These are phyloP conservation scores for Aureobasidium sp. DNA, from an alignment of 2,329 filamentous ascomycete species.

Conservation along the genomic window DNA sequence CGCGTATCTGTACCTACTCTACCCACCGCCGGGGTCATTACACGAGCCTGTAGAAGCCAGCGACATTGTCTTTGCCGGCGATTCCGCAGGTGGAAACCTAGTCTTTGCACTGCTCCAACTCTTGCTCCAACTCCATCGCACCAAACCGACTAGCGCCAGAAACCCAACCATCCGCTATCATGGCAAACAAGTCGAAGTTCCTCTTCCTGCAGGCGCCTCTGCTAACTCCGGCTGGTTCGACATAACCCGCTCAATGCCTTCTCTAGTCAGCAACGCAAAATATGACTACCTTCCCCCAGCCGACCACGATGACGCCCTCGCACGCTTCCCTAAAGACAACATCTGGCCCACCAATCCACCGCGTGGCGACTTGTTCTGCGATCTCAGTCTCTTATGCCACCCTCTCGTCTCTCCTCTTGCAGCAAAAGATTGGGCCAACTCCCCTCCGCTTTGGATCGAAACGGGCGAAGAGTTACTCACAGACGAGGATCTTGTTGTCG, in stretches of 20 bases:
- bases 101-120: constrained; percentile 60
- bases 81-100: constrained; percentile 70
- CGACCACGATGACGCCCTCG: constrained; percentile 28
- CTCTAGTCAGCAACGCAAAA: constrained; percentile 43
- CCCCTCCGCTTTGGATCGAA: constrained; percentile 61
- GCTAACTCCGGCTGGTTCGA: constrained; percentile 66
- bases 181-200: constrained; percentile 50
- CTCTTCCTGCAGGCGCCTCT: constrained; percentile 59
- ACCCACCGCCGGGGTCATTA: constrained; percentile 60
- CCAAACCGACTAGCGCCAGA: constrained; percentile 33
- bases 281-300: constrained; percentile 59
- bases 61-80: constrained; percentile 65
- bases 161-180: constrained; percentile 52
- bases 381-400: constrained; percentile 46
- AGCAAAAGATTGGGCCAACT: constrained; percentile 50
- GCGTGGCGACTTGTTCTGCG: constrained; percentile 42
- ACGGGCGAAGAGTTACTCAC: constrained; percentile 65
- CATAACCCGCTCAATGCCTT: constrained; percentile 56
- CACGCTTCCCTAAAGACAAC: constrained; percentile 42
- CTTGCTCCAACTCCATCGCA: constrained; percentile 55
- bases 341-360: constrained; percentile 42
- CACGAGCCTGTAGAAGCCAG: constrained; percentile 59
- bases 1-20: constrained; percentile 65
- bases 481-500: constrained; percentile 60
- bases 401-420: constrained; percentile 61